Conservation (phyloP, 495 filamentous ascomycete species). For the Penicillium cataractarum region DNA sequence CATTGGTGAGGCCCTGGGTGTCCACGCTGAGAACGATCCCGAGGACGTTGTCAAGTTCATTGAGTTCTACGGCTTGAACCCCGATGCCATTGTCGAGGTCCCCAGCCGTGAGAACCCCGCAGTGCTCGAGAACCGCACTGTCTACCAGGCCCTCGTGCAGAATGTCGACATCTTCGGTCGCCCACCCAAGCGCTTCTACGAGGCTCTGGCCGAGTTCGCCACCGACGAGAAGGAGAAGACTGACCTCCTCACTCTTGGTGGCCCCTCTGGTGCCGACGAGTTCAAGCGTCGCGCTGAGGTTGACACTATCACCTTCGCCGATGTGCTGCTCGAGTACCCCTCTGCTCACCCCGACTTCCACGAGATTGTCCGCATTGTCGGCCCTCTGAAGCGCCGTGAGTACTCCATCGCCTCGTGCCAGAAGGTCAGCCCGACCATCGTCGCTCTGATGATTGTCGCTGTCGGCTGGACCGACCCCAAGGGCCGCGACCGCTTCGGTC, state of each 20-base stretch:
- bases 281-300: constrained; percentile 95
- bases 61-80: constrained; percentile 79
- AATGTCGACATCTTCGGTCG: constrained; percentile 97
- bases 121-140: constrained; percentile 84
- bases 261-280: constrained; percentile 83
- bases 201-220: constrained; percentile 85
- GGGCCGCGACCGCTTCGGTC: constrained; percentile 88
- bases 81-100: constrained; percentile 84
- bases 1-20: constrained; percentile 97
- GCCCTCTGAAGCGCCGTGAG: constrained; percentile 91
- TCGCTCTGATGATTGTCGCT: constrained; percentile 97
- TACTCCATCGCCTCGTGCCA: constrained; percentile 98
- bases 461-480: constrained; percentile 89
- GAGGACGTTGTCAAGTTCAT: constrained; percentile 83
- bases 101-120: constrained; percentile 80
- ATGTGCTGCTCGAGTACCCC: constrained; percentile 83
- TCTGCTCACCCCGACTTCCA: constrained; percentile 90
- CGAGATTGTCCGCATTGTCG: constrained; percentile 86
- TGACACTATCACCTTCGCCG: constrained; percentile 90
- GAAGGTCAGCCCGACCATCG: constrained; percentile 81
- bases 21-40: constrained; percentile 91
- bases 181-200: constrained; percentile 96
- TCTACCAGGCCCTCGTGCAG: constrained; percentile 89
- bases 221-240: constrained; percentile 80
- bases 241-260: constrained; percentile 73